These are phyloP conservation scores for Sicyos edulis DNA, from an alignment of 306 rosid genomes.

Conservation along the genomic window DNA sequence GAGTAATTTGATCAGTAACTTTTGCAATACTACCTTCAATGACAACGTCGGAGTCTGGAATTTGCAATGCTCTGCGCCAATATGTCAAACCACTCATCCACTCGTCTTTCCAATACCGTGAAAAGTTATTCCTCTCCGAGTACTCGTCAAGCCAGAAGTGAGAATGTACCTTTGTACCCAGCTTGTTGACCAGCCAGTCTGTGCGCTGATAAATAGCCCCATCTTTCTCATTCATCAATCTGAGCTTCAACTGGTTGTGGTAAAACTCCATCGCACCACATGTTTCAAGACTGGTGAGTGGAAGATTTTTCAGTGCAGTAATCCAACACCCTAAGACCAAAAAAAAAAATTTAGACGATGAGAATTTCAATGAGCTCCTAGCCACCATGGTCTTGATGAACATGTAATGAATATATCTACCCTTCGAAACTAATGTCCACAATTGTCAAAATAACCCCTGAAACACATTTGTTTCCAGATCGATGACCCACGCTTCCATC, in stretches of 20 bases:
- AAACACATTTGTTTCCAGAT: neutral
- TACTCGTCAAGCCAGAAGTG: constrained; percentile 93
- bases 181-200: constrained; percentile 80
- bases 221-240: constrained; percentile 68
- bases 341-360: constrained; percentile 21
- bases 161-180: constrained; percentile 79
- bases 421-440: constrained; percentile 12
- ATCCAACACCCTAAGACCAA: constrained; percentile 60
- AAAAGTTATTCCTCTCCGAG: constrained; percentile 71
- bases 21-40: constrained; percentile 56
- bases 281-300: constrained; percentile 80
- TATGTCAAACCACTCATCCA: constrained; percentile 83
- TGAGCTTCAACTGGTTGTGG: constrained; percentile 69
- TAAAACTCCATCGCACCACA: constrained; percentile 75
- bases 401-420: neutral
- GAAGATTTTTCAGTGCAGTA: constrained; percentile 53
- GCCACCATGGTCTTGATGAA: neutral
- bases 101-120: constrained; percentile 79
- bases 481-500: neutral
- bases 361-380: constrained; percentile 8
- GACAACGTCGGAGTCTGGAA: constrained; percentile 54
- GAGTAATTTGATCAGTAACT: constrained; percentile 49
- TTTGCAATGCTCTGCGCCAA: constrained; percentile 71
- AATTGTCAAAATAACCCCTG: neutral
- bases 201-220: constrained; percentile 53